Evolutionary conservation across 225 moss, liverwort and hornwort genomes (phyloP).

Genomic region (Pseudisothecium myosuroides): DNA sequence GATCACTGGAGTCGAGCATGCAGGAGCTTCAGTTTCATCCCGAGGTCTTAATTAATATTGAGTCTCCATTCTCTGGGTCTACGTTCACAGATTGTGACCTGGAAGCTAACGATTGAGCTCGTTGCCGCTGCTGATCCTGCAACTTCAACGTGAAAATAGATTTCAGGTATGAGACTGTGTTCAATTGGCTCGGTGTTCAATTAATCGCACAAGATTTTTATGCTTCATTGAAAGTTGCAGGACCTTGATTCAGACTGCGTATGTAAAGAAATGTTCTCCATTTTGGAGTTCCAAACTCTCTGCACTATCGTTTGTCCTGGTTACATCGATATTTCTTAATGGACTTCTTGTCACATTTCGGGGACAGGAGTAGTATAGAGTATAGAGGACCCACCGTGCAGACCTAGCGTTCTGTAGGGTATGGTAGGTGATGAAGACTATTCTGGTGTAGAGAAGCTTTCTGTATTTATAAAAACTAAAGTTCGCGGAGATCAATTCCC

Average conservation of each 20-base stretch:
- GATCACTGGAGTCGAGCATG: background rate
- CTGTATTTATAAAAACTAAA: background rate
- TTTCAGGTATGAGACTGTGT: background rate
- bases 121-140: background rate
- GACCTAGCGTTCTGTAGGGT: background rate
- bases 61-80: background rate
- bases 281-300: background rate
- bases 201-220: background rate
- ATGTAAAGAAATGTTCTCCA: background rate
- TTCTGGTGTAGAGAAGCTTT: background rate
- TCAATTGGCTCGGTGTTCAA: background rate
- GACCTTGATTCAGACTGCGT: background rate
- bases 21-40: background rate
- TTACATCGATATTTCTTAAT: background rate
- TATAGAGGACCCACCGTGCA: background rate
- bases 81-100: background rate
- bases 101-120: background rate
- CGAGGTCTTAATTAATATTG: background rate
- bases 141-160: background rate
- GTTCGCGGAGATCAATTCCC: background rate
- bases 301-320: background rate
- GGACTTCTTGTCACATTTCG: background rate
- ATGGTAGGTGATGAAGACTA: background rate
- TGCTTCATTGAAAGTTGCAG: background rate
- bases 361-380: background rate